Evolutionary conservation across 2,329 filamentous ascomycete species (phyloP), one percentile per base, ranked within the genome.

Genomic region (Alternaria brassicae): DNA sequence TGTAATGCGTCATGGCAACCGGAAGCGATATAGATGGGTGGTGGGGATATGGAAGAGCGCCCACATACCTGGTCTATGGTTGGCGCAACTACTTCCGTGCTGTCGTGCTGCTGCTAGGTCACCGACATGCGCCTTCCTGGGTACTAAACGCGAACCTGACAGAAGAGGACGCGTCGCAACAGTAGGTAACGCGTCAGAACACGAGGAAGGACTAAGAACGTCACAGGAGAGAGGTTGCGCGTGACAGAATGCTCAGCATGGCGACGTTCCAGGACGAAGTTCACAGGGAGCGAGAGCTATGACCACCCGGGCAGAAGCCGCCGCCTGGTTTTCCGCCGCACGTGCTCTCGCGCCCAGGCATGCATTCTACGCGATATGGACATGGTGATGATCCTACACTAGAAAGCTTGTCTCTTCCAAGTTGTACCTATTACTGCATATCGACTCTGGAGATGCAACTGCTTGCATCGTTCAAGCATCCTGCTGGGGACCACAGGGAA

Each of bases 61-160:
- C 55, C 56, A 61, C 63, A 51, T 66, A 66, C 63, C 63, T 66
- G 57, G 58, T 58, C 39, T 39, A 57, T 57, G 42, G 59, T 48
- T 54, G 47, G 34, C 42, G 51, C 55, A 56, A 56, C 61, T 52
- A 56, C 50, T 58, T 50, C 51, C 56, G 55, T 54, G 37, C 40
- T 61, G 55, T 49, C 39, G 47, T 55, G 59, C 51, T 48, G 48
- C 54, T 57, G 51, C 51, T 58, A 23, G 37, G 40, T 32, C 36
- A 51, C 58, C 36, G 56, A 47, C 36, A 25, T 44, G 50, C 45
- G 36, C 27, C 52, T 47, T 39, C 58, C 21, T 54, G n/a, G 17
- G 30, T 45, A 47, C 25, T 30, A 44, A 34, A 56, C 15, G 21
- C 13, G 27, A 41, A 34, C 40, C 19, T 28, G 42, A 44, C 19